These are phyloP conservation scores for Penicillium sp. DNA, from an alignment of 2,329 filamentous ascomycete genomes.

Conservation along the genomic window DNA sequence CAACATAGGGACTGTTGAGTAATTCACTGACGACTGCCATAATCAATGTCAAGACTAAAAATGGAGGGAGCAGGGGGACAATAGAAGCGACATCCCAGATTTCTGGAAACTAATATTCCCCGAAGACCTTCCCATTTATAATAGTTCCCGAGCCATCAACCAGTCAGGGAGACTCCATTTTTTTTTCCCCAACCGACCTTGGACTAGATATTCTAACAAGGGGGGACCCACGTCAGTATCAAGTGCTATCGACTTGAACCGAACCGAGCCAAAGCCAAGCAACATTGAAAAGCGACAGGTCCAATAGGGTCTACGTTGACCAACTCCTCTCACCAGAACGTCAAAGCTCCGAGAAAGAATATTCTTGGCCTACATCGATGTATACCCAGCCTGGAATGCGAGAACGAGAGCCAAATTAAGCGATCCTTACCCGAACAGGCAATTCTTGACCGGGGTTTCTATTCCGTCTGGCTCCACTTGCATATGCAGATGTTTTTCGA, in stretches of 20 bases:
- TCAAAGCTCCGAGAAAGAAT: not conserved
- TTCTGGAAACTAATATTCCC: not conserved
- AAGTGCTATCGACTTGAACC: not conserved
- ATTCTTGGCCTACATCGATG: not conserved
- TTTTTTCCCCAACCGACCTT: not conserved
- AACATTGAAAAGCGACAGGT: not conserved
- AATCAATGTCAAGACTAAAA: not conserved
- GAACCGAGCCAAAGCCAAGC: not conserved
- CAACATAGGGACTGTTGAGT: conserved; percentile 22
- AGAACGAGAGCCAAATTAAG: conserved; percentile 17
- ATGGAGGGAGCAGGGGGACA: not conserved
- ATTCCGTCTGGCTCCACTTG: conserved; percentile 13
- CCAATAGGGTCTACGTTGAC: not conserved
- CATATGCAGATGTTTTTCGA: not conserved
- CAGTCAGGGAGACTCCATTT: not conserved
- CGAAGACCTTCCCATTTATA: not conserved
- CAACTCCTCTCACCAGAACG: not conserved
- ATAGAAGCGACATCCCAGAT: not conserved
- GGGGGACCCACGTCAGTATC: not conserved
- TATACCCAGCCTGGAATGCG: conserved; percentile 3
- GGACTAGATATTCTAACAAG: not conserved
- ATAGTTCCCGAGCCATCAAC: not conserved
- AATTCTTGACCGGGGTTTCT: conserved; percentile 5
- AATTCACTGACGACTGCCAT: conserved; percentile 28
- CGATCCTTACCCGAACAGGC: conserved; percentile 19